Percentiles rank a stretch among this genome's conserved stretches.
Conservation (phyloP, 805 yeast species). For the Ogataea saltuana region DNA sequence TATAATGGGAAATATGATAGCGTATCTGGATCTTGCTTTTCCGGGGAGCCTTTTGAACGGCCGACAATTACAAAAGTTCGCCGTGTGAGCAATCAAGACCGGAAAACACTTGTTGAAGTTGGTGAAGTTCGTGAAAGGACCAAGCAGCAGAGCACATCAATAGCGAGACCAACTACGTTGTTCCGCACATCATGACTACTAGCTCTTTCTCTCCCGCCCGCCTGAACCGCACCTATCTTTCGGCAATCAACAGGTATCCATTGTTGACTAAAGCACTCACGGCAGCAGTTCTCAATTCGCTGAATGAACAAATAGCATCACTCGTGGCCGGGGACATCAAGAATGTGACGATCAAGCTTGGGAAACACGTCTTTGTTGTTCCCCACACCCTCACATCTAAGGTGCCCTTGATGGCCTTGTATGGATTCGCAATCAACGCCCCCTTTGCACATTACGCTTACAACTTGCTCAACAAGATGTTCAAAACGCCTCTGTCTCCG, state of each 20-base stretch:
- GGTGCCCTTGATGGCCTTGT: constrained; percentile 54
- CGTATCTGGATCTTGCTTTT: constrained; percentile 2
- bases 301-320: constrained; percentile 61
- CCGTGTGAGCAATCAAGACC: no score
- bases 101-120: no score
- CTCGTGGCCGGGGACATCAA: constrained; percentile 47
- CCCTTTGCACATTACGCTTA: constrained; percentile 61
- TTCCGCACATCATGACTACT: no score
- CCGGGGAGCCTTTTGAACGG: no score
- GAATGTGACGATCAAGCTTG: constrained; percentile 22
- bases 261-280: constrained; percentile 60
- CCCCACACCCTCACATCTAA: constrained; percentile 46
- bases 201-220: constrained; percentile 1
- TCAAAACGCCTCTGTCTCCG: constrained; percentile 43
- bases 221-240: constrained; percentile 35
- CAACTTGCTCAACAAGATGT: constrained; percentile 44
- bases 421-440: constrained; percentile 54
- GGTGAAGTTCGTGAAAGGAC: no score
- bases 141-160: no score
- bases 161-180: no score
- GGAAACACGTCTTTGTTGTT: constrained; percentile 26
- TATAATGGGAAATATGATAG: constrained; percentile 6
- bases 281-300: constrained; percentile 51
- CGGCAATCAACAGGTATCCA: constrained; percentile 48
- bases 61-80: no score